These are phyloP conservation scores for Micractinium sp. DNA, from an alignment of 139 green algal species.

Conservation along the genomic window DNA sequence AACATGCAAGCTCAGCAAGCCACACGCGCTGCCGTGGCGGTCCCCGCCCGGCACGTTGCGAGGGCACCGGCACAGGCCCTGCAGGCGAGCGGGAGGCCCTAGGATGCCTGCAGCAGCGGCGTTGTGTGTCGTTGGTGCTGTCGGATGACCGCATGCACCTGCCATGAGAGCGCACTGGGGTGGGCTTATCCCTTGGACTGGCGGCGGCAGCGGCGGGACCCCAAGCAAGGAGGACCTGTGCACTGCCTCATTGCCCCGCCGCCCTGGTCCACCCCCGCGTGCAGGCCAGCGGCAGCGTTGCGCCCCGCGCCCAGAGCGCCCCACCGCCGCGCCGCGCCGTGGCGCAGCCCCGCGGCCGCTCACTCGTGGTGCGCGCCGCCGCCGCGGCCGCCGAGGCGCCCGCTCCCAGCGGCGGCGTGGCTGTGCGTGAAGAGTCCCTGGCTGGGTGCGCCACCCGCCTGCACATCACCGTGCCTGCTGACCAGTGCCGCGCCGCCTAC, in stretches of 20 bases:
- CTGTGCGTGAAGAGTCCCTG: conserved; percentile 41
- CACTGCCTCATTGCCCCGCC: background rate
- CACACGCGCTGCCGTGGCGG: background rate
- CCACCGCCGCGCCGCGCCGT: background rate
- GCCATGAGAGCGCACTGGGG: background rate
- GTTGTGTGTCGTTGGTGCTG: background rate
- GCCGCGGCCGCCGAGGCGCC: background rate
- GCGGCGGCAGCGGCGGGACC: background rate
- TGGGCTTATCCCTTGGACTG: background rate
- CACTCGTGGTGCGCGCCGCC: background rate
- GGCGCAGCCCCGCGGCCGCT: background rate
- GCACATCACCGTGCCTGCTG: conserved; percentile 35
- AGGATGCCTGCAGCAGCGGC: background rate
- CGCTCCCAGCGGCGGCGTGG: background rate
- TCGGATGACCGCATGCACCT: background rate
- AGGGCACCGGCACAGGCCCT: background rate
- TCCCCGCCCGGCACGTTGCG: background rate
- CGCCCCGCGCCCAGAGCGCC: no score
- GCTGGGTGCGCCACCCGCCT: conserved; percentile 18
- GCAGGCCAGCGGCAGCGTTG: background rate
- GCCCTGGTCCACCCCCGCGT: background rate
- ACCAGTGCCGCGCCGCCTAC: conserved; percentile 20
- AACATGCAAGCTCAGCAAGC: background rate
- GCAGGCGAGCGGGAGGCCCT: no score
- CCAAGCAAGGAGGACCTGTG: background rate